Conservation (phyloP, 345 rosid genomes). For the Schrenkiella parvula region DNA sequence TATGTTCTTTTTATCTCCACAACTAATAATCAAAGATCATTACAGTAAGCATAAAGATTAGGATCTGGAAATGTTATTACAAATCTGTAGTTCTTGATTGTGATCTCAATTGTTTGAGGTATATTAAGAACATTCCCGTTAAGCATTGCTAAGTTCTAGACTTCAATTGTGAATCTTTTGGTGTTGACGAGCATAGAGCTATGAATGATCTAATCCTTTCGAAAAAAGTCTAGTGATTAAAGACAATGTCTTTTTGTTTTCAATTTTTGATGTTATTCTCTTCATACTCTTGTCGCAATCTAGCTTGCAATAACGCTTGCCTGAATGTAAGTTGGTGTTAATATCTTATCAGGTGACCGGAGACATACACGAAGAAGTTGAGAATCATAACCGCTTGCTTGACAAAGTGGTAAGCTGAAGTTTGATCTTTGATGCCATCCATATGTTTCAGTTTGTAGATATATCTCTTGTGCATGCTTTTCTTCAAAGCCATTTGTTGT, state of each 20-base stretch:
- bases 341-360: constrained; percentile 62
- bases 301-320: not conserved
- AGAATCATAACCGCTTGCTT: constrained; percentile 78
- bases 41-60: not conserved
- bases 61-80: not conserved
- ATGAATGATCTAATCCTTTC: not conserved
- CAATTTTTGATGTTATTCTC: not conserved
- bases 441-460: not conserved
- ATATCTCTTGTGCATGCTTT: not conserved
- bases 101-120: not conserved
- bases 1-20: constrained; percentile 23
- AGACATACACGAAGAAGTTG: constrained; percentile 86
- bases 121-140: not conserved
- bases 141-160: not conserved
- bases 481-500: not conserved
- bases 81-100: not conserved
- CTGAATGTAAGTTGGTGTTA: not conserved
- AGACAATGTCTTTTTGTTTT: not conserved
- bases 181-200: not conserved
- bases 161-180: not conserved
- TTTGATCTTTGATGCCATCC: too few relatives aligned
- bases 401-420: constrained; percentile 50
- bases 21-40: not conserved
- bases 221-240: not conserved
- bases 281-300: not conserved